Evolutionary conservation across 345 rosid genomes (phyloP).

Genomic region (Gossypium turneri): DNA sequence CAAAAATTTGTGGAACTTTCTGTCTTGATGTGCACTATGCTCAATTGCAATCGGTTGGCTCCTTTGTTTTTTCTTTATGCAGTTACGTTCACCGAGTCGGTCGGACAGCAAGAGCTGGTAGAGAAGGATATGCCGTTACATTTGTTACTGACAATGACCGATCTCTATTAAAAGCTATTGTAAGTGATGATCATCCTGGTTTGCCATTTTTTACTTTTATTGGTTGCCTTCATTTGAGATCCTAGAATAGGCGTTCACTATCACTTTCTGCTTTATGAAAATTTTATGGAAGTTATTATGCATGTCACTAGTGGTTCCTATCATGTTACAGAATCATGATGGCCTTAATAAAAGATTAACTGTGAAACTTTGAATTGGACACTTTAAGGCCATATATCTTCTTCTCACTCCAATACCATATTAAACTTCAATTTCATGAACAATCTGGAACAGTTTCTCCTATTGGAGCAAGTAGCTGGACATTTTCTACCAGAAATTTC

Average conservation of each 20-base stretch:
- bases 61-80: constrained; percentile 20
- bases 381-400: neutral
- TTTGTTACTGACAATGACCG: constrained; percentile 88
- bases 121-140: constrained; percentile 96
- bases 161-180: constrained; percentile 88
- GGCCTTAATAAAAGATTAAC: neutral
- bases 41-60: neutral
- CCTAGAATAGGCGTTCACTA: neutral
- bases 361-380: neutral
- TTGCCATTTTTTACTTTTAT: constrained; percentile 13
- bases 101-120: constrained; percentile 97
- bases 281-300: constrained; percentile 1
- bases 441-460: neutral
- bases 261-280: neutral
- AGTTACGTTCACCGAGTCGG: constrained; percentile 98
- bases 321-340: constrained; percentile 3
- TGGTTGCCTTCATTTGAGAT: neutral
- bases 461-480: constrained; percentile 2
- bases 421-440: constrained; percentile 5
- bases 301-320: neutral
- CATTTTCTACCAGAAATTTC: neutral
- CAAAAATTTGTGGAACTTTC: neutral
- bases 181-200: constrained; percentile 32
- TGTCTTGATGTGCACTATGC: neutral
- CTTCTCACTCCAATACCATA: neutral